phyloP scores from a whole-genome alignment of 441 rosid species.

The Erodium trifolium region DNA sequence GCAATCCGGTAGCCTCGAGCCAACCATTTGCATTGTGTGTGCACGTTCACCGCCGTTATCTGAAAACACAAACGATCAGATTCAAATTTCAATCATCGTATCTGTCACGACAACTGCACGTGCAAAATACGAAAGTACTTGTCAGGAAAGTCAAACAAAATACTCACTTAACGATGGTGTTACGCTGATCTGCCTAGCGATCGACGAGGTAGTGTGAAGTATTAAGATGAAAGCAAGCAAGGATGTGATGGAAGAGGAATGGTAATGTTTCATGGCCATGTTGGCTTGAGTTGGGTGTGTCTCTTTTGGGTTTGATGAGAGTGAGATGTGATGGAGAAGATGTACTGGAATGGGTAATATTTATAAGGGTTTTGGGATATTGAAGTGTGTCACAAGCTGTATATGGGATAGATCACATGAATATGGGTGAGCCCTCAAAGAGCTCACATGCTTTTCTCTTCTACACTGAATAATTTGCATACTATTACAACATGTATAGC shows the following conservation, averaged over 20 bases:
- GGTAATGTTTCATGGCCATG: neutral
- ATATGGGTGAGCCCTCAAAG: neutral
- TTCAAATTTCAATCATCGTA: too few species aligned
- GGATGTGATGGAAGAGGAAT: neutral
- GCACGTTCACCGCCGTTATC: too few species aligned
- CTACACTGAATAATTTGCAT: neutral
- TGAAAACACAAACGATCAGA: too few species aligned
- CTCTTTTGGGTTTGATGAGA: neutral
- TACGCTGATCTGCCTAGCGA: neutral
- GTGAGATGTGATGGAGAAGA: neutral
- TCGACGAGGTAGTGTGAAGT: neutral
- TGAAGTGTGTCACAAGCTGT: conserved; percentile 18
- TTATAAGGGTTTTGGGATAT: conserved; percentile 11
- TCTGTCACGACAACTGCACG: too few species aligned
- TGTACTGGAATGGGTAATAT: neutral
- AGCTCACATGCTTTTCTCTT: conserved; percentile 13
- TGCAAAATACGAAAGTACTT: too few species aligned
- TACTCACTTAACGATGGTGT: neutral
- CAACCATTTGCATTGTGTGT: conserved; percentile 14
- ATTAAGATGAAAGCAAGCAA: neutral
- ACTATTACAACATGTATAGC: neutral
- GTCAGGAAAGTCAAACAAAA: neutral
- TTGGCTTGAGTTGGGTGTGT: neutral
- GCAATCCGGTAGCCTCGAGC: conserved; percentile 23
- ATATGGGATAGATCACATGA: conserved; percentile 15